These are phyloP conservation scores for Vishniacozyma victoriae DNA, from an alignment of 768 basidiomycete species.

Conservation along the genomic window DNA sequence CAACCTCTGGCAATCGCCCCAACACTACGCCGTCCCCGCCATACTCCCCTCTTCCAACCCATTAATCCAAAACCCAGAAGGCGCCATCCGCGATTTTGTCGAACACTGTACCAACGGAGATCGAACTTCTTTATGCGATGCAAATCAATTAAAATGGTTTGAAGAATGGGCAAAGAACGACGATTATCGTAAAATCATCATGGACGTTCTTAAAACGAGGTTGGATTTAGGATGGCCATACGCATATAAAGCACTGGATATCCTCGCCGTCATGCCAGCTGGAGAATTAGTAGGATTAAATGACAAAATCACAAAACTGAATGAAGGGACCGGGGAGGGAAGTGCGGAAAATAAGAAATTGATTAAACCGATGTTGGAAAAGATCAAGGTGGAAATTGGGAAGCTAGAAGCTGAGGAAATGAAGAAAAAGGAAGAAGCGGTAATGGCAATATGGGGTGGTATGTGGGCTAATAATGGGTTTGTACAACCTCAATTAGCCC, in stretches of 20 bases:
- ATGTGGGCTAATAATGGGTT: conserved; percentile 30
- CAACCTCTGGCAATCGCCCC: background rate
- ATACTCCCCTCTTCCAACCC: conserved; percentile 11
- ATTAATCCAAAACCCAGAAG: conserved; percentile 16
- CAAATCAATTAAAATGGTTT: conserved; percentile 10
- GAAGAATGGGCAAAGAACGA: conserved; percentile 31
- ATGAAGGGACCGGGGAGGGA: conserved; percentile 18
- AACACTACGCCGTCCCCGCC: conserved; percentile 6
- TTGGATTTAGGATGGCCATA: conserved; percentile 36
- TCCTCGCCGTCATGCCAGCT: conserved; percentile 19
- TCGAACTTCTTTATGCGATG: conserved; percentile 13
- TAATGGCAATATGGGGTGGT: conserved; percentile 41
- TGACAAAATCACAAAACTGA: conserved; percentile 22
- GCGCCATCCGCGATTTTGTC: conserved; percentile 26
- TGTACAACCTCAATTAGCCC: conserved; percentile 4
- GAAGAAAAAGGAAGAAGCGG: conserved; percentile 33
- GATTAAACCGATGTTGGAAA: conserved; percentile 17
- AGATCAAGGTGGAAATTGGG: conserved; percentile 25
- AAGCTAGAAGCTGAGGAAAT: conserved; percentile 32
- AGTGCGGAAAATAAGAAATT: conserved; percentile 24
- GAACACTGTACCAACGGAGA: conserved; percentile 28
- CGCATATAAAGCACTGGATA: conserved; percentile 38
- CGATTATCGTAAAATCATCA: conserved; percentile 28
- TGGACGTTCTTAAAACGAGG: conserved; percentile 31
- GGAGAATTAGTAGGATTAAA: conserved; percentile 9